Base-by-base conservation (phyloP, 768 basidiomycete genomes). In the Scleroderma citrinum region DNA sequence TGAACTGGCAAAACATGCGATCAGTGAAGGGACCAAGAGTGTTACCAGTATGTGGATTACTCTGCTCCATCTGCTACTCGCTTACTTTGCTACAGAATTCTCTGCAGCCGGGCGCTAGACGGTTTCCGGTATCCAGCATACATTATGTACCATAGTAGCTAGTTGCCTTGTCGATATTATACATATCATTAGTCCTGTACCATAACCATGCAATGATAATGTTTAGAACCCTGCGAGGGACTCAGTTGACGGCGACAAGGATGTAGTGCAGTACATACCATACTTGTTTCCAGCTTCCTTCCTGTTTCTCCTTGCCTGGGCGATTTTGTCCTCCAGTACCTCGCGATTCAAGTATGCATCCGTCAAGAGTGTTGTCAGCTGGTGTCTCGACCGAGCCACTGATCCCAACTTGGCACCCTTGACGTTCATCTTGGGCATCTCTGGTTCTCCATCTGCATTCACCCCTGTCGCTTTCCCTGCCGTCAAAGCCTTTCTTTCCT, bases 211-310 rank as follows among this genome's bases (percentile, higher is more conserved):
- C n/a, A n/a, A 34, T n/a, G n/a, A n/a, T n/a, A n/a, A n/a, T n/a
- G n/a, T n/a, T 37, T 56, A 65, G 52, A 65, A 65, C 19, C 64
- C 65, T 65, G 35, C 4, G 46, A 7, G 16, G 26, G 11, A 8
- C 20, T 53, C 5, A 49, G 30, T 20, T 10, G n/a, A 7, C 1
- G 3, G 19, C 6, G 3, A 3, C 12, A 7, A 23, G n/a, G 2
- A 7, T 1, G 29, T 41, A 10, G 24, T 19, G 17, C 24, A 16
- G 5, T n/a, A 69, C 76, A 51, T 57, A 85, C 91, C 91, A 57
- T 93, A 92, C 76, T 92, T 93, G 68, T 89, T 92, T 10, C 91
- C 91, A 0, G 91, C 89, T 60, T 91, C 87, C 63, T 92, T 92
- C 53, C 89, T 76, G 59, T 92, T 92, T 52, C 86, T 73, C 53